A percentile compares a stretch with the other conserved stretches of the same genome.
These are phyloP conservation scores for Ambispora gerdemannii DNA, from an alignment of 192 early-diverging fungal species.

Conservation along the genomic window DNA sequence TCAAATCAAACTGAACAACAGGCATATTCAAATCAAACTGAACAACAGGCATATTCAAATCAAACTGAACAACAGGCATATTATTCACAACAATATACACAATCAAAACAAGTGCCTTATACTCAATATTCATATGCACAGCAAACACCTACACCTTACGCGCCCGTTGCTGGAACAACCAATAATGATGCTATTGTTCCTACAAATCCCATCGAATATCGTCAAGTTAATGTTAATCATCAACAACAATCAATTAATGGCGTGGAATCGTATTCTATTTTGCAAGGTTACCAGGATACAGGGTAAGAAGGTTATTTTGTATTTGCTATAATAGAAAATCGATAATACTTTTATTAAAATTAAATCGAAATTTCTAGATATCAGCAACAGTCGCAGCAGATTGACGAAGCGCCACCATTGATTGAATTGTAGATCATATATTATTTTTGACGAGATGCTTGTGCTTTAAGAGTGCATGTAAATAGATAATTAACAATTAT, in stretches of 20 bases:
- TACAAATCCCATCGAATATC: neutral
- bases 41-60: neutral
- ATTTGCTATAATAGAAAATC: neutral
- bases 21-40: neutral
- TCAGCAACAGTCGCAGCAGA: slow-evolving; percentile 6
- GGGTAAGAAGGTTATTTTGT: neutral
- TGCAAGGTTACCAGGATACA: neutral
- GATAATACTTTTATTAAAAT: neutral
- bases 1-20: neutral
- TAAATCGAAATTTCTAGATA: neutral
- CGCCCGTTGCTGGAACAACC: neutral
- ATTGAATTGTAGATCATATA: slow-evolving; percentile 10
- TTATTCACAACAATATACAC: neutral
- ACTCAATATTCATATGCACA: neutral
- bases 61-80: neutral
- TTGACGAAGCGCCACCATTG: slow-evolving; percentile 23
- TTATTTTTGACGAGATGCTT: neutral
- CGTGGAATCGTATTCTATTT: neutral
- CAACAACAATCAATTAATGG: slow-evolving; percentile 4
- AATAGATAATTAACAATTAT: too few species aligned
- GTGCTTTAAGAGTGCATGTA: too few species aligned
- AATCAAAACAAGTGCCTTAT: neutral
- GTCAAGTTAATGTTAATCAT: neutral
- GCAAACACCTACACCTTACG: neutral
- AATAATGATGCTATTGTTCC: neutral